phyloP scores from a whole-genome alignment of 1,284 basidiomycete species.

The Pseudozyma sp. region DNA sequence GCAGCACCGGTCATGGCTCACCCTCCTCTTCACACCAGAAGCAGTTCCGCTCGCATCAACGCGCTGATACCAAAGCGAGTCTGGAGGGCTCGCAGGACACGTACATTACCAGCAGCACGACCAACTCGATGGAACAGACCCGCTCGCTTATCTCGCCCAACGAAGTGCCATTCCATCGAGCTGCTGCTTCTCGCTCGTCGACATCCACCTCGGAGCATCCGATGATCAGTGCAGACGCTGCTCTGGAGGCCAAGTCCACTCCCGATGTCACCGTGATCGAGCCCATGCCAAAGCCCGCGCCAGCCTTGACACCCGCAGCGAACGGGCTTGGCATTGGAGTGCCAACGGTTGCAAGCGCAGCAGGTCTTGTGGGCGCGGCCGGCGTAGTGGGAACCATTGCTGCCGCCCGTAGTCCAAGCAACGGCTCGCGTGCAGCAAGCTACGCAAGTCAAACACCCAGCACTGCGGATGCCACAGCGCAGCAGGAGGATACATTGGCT shows the following conservation, averaged over 20 bases:
- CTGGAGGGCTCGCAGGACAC: conserved; percentile 38
- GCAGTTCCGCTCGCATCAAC: conserved; percentile 16
- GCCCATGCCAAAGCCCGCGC: conserved; percentile 12
- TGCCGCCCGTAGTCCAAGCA: conserved; percentile 21
- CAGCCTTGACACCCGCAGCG: not conserved
- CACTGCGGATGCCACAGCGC: conserved; percentile 11
- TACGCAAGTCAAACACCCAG: conserved; percentile 30
- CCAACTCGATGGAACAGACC: conserved; percentile 36
- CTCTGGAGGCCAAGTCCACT: conserved; percentile 19
- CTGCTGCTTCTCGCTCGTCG: conserved; percentile 31
- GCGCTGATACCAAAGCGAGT: conserved; percentile 32
- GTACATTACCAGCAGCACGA: conserved; percentile 38
- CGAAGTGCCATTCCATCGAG: conserved; percentile 20
- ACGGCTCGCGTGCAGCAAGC: conserved; percentile 35
- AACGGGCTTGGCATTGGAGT: conserved; percentile 23
- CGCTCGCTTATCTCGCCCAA: conserved; percentile 33
- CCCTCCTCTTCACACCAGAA: conserved; percentile 25
- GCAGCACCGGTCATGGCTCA: conserved; percentile 24
- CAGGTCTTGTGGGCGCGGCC: conserved; percentile 6
- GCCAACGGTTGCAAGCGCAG: conserved; percentile 7
- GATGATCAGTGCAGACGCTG: conserved; percentile 12
- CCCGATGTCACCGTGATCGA: conserved; percentile 34
- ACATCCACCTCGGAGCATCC: conserved; percentile 39
- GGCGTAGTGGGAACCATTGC: conserved; percentile 12
- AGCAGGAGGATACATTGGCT: conserved; percentile 10